Evolutionary conservation across 352 stramenopile species (phyloP).

Genomic region (Ophiocytium majus): DNA sequence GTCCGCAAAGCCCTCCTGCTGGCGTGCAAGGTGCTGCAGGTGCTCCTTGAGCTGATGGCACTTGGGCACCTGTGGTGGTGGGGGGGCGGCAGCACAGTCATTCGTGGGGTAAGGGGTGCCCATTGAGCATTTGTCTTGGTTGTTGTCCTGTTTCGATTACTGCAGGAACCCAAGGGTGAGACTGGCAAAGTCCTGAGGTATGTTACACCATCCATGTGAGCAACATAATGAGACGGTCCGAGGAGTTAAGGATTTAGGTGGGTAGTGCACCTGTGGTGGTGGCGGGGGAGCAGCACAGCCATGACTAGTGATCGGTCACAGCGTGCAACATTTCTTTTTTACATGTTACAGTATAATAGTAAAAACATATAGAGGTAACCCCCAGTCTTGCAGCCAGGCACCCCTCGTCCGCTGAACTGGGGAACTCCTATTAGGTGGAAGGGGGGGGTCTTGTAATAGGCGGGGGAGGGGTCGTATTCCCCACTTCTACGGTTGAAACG

Average conservation of each 20-base stretch:
- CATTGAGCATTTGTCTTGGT: neutral
- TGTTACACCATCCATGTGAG: neutral
- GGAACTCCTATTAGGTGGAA: too few relatives aligned
- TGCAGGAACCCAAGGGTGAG: neutral
- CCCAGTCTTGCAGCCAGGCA: too few relatives aligned
- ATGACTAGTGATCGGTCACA: too few relatives aligned
- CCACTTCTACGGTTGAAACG: too few relatives aligned
- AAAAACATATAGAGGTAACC: too few relatives aligned
- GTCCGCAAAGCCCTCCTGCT: conserved; percentile 96
- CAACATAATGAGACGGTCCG: neutral
- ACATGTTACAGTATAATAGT: too few relatives aligned
- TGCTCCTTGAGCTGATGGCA: conserved; percentile 24
- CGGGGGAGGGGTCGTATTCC: too few relatives aligned
- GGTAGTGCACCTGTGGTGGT: too few relatives aligned
- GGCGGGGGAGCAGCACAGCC: too few relatives aligned
- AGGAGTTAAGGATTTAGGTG: neutral
- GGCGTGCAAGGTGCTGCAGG: conserved; percentile 64
- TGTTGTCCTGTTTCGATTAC: neutral
- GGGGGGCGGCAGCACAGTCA: neutral
- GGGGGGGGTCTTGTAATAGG: too few relatives aligned
- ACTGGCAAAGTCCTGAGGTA: neutral
- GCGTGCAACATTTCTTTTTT: too few relatives aligned
- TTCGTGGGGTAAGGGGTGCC: neutral
- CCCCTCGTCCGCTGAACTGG: too few relatives aligned
- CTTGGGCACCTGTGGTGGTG: neutral